Percentiles rank a stretch among this genome's conserved stretches.
Evolutionary conservation across 345 rosid genomes (phyloP).

Genomic region (Capsella bursapastoris): DNA sequence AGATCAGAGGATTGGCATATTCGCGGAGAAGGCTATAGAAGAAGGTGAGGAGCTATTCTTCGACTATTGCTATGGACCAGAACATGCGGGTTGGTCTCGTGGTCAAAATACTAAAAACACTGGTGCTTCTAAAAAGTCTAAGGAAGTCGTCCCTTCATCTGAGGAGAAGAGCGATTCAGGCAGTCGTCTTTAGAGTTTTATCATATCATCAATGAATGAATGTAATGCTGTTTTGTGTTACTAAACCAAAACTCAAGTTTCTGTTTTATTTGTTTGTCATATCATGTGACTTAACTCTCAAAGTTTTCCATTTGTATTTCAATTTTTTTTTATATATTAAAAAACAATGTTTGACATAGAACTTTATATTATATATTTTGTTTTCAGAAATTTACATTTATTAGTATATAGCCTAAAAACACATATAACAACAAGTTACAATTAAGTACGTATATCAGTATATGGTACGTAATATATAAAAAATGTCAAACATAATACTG

Average conservation of each 20-base stretch:
- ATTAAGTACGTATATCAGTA: too few relatives aligned
- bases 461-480: too few relatives aligned
- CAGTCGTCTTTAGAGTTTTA: background rate
- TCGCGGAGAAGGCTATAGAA: constrained; percentile 72
- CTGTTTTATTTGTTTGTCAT: background rate
- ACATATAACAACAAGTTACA: too few relatives aligned
- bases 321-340: background rate
- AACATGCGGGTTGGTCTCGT: constrained; percentile 73
- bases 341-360: too few relatives aligned
- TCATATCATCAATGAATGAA: background rate
- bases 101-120: constrained; percentile 47
- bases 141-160: background rate
- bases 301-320: background rate
- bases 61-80: constrained; percentile 78
- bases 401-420: too few relatives aligned
- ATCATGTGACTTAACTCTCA: background rate
- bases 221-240: constrained; percentile 2
- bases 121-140: constrained; percentile 55
- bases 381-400: too few relatives aligned
- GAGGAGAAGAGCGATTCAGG: background rate
- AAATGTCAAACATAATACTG: background rate
- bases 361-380: too few relatives aligned
- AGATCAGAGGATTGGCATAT: constrained; percentile 88
- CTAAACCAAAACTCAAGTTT: background rate
- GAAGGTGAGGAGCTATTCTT: constrained; percentile 88